Evolutionary conservation across 2,329 filamentous ascomycete species (phyloP).

Genomic region (Curvularia sp.): DNA sequence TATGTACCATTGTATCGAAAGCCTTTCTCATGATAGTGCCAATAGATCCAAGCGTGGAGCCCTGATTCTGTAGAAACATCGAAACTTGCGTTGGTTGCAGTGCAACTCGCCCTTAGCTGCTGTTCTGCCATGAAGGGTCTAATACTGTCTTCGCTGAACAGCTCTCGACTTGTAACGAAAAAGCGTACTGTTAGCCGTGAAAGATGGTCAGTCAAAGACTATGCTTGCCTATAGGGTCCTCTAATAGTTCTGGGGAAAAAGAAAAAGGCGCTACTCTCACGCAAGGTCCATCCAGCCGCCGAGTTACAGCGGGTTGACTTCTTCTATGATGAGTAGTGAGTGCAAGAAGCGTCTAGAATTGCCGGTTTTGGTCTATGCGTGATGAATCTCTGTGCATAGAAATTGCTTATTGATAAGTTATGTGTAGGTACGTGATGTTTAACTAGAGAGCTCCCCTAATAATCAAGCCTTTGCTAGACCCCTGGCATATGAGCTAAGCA

Average conservation of each 20-base stretch:
- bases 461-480: slow-evolving; percentile 1
- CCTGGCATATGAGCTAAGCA: neutral
- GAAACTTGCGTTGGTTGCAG: slow-evolving; percentile 1
- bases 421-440: neutral
- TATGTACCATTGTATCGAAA: neutral
- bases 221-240: neutral
- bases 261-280: neutral
- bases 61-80: slow-evolving; percentile 1
- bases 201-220: slow-evolving; percentile 1
- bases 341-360: slow-evolving; percentile 2
- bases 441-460: neutral
- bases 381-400: neutral
- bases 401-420: neutral
- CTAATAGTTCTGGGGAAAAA: slow-evolving; percentile 1
- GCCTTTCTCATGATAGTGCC: neutral
- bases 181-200: slow-evolving; percentile 1
- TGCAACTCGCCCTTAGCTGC: slow-evolving; percentile 1
- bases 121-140: slow-evolving; percentile 2
- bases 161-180: neutral
- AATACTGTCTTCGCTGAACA: neutral
- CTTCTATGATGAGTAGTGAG: neutral
- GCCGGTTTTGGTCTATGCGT: neutral
- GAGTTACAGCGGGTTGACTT: slow-evolving; percentile 1
- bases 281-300: slow-evolving; percentile 1
- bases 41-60: slow-evolving; percentile 5